These are phyloP conservation scores for Yamadazyma atlantica DNA, from an alignment of 1,139 yeast genomes.

Conservation along the genomic window DNA sequence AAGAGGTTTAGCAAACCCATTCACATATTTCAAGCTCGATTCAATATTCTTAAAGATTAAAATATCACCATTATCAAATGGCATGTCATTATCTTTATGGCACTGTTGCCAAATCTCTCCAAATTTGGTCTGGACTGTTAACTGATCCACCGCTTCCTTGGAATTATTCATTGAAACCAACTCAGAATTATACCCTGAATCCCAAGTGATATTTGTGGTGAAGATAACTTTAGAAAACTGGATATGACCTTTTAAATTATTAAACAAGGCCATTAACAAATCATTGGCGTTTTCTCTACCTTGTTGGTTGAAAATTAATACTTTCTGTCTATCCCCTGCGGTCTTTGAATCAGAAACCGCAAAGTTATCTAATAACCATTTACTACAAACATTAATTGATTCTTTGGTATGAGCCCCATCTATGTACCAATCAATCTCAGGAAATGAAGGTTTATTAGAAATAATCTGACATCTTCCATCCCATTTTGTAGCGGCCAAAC, in stretches of 20 bases:
- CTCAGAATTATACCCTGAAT: conserved; percentile 82
- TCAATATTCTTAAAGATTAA: conserved; percentile 73
- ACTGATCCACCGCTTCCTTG: conserved; percentile 68
- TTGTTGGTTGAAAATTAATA: conserved; percentile 88
- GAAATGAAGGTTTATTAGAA: conserved; percentile 37
- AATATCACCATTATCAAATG: conserved; percentile 12
- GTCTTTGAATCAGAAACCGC: conserved; percentile 17
- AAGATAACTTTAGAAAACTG: conserved; percentile 76
- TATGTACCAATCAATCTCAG: conserved; percentile 66
- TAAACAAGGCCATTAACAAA: conserved; percentile 55
- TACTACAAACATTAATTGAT: conserved; percentile 74
- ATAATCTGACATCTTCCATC: conserved; percentile 92
- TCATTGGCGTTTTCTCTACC: conserved; percentile 76
- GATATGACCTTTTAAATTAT: conserved; percentile 32
- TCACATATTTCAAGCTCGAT: conserved; percentile 58
- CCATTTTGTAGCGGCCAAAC: conserved; percentile 75
- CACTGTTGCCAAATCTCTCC: conserved; percentile 67
- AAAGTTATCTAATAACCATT: conserved; percentile 64
- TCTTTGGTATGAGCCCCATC: conserved; percentile 98
- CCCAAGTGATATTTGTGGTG: conserved; percentile 91
- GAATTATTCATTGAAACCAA: conserved; percentile 83
- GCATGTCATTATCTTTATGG: conserved; percentile 32
- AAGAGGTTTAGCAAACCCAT: conserved; percentile 42
- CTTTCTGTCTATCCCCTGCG: conserved; percentile 25
- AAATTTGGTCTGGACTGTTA: conserved; percentile 78